Base-by-base conservation (phyloP, 2,329 filamentous ascomycete genomes). In the Diaporthe nobilis region DNA sequence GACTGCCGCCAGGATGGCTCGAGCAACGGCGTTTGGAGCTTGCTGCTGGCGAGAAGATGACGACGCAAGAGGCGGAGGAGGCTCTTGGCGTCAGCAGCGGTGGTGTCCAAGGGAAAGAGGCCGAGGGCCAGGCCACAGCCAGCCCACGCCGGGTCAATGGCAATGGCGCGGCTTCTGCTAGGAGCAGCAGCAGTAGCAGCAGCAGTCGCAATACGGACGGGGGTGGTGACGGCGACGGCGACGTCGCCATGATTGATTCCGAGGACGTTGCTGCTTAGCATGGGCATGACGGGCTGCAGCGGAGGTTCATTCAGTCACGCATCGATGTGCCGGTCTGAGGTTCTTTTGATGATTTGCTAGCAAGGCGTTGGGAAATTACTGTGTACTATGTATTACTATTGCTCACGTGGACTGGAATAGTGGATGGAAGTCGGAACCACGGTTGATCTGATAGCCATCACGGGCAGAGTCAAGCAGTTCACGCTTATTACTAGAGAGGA, bases 1-100 rank as follows among this genome's bases (percentile, higher is more conserved):
- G 91, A 2, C 83, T 93, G 25, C 91, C 91, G 1, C 91, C 91
- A 3, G 87, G 86, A 0, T 92, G 90, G 90, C 37, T 86, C 15
- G 84, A 86, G 65, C 79, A 79, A 51, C 78, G 81, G 47, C 80
- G 78, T 51, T 76, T 75, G 28, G 79, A 71, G 49, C 76, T 68
- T 13, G 25, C 68, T 25, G 73, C 77, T 15, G 68, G 55, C 13
- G 55, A 61, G 39, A 55, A 74, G 28, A 81, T 79, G 47, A 76
- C 77, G 58, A 72, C 65, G 17, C 80, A 79, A 28, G 80, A 79
- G 60, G 80, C 81, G 39, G 79, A 78, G 44, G 80, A 82, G 61
- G 80, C 81, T 44, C 58, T 63, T 15, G 82, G 80, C 13, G 82
- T 83, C 49, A 79, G 83, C 68, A 51, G 28, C 34, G 85, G 82